Percentiles rank a stretch among this genome's conserved stretches.
These are phyloP conservation scores for Ophidiomyces ophidiicola DNA, from an alignment of 2,329 filamentous ascomycete species.

Conservation along the genomic window DNA sequence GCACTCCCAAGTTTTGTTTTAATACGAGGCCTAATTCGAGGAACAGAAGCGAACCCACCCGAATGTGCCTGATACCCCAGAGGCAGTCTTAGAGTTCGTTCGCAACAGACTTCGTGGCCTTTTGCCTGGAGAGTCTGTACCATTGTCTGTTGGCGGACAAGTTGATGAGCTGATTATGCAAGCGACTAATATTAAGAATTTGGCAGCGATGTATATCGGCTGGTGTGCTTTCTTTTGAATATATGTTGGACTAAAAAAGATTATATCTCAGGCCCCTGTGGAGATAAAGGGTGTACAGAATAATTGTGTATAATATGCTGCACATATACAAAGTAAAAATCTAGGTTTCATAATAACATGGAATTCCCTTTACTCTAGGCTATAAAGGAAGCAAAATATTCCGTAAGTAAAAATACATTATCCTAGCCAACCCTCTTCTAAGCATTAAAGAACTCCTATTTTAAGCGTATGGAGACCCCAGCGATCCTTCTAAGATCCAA, in stretches of 20 bases:
- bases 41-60: constrained; percentile 40
- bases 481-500: background rate
- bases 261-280: too few species aligned
- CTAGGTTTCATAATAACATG: too few species aligned
- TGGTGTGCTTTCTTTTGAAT: constrained; percentile 42
- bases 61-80: constrained; percentile 52
- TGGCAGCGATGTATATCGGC: constrained; percentile 93
- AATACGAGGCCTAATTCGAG: background rate
- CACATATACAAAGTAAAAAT: too few species aligned
- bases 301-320: too few species aligned
- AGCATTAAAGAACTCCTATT: too few species aligned
- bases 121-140: constrained; percentile 76
- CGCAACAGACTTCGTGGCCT: constrained; percentile 74
- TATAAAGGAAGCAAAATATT: too few species aligned
- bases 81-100: constrained; percentile 81
- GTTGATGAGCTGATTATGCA: constrained; percentile 89
- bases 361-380: too few species aligned
- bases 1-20: background rate
- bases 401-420: too few species aligned
- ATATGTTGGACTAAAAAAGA: background rate
- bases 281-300: too few species aligned
- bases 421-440: too few species aligned
- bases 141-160: constrained; percentile 87
- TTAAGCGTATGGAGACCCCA: too few species aligned
- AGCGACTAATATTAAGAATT: constrained; percentile 65